phyloP scores from a whole-genome alignment of 371 early-diverging fungal species.

The Chytridium lagenaria region DNA sequence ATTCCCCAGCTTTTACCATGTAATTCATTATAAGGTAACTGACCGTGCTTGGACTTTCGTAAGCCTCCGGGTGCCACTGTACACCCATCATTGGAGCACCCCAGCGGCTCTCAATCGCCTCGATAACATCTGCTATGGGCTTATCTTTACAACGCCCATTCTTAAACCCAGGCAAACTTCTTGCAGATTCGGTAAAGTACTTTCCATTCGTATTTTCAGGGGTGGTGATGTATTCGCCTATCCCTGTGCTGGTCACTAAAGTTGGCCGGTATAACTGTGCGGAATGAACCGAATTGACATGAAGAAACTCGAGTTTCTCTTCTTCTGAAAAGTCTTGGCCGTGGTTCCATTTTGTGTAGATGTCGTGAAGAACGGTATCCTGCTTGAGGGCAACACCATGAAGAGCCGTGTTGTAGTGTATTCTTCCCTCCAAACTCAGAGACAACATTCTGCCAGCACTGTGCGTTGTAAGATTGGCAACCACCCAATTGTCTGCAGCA shows the following conservation, averaged over 20 bases:
- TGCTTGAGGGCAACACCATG: neutral
- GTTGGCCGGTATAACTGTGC: neutral
- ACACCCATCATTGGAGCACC: neutral
- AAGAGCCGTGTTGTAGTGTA: neutral
- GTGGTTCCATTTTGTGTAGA: neutral
- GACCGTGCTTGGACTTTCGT: neutral
- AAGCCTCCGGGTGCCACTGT: neutral
- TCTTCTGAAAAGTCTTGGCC: neutral
- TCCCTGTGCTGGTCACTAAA: neutral
- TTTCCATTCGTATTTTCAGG: too few relatives aligned
- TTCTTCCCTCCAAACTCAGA: neutral
- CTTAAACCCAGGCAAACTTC: neutral
- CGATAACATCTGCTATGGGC: neutral
- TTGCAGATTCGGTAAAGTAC: too few relatives aligned
- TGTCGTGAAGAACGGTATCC: neutral
- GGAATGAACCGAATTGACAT: neutral
- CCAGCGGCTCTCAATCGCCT: neutral
- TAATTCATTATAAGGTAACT: neutral
- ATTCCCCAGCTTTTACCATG: neutral
- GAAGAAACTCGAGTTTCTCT: neutral
- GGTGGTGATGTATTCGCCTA: neutral
- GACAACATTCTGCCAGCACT: neutral
- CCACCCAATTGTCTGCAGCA: neutral
- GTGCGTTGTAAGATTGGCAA: neutral
- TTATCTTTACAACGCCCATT: neutral